These are phyloP conservation scores for Penicillium atrosanguineum DNA, from an alignment of 495 filamentous ascomycete species.

Conservation along the genomic window DNA sequence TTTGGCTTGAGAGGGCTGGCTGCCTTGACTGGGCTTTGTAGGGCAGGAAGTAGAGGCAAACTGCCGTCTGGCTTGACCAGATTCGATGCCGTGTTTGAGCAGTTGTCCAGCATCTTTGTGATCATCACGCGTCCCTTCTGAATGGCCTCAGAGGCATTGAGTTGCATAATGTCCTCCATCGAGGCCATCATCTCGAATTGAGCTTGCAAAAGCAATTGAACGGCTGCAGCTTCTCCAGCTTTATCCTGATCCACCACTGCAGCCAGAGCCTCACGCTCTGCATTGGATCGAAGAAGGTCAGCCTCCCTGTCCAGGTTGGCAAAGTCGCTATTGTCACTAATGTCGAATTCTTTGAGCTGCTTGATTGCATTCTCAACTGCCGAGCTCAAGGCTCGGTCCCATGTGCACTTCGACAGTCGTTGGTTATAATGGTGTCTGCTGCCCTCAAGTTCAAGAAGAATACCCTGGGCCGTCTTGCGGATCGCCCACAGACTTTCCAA, in stretches of 20 bases:
- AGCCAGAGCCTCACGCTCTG: conserved; percentile 75
- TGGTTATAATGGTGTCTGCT: conserved; percentile 90
- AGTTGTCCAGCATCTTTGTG: conserved; percentile 70
- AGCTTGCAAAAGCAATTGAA: conserved; percentile 80
- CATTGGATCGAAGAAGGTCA: conserved; percentile 76
- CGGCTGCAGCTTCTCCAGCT: conserved; percentile 67
- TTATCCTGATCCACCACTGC: conserved; percentile 84
- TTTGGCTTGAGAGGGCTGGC: conserved; percentile 72
- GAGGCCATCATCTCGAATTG: conserved; percentile 89
- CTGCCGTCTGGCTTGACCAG: conserved; percentile 89
- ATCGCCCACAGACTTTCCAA: conserved; percentile 69
- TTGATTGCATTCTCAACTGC: conserved; percentile 82
- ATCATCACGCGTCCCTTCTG: conserved; percentile 77
- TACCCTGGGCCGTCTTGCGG: conserved; percentile 83
- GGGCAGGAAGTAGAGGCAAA: conserved; percentile 51
- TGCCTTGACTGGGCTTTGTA: conserved; percentile 53
- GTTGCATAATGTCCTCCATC: conserved; percentile 72
- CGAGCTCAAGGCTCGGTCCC: conserved; percentile 82
- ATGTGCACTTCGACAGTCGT: conserved; percentile 70
- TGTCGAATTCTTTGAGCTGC: conserved; percentile 73
- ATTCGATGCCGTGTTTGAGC: conserved; percentile 67
- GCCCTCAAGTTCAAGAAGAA: conserved; percentile 80
- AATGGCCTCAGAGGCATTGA: conserved; percentile 78
- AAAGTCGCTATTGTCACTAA: conserved; percentile 66
- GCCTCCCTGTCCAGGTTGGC: conserved; percentile 75